phyloP scores from a whole-genome alignment of 2,329 filamentous ascomycete genomes.

The Exutisphaerella laricina region DNA sequence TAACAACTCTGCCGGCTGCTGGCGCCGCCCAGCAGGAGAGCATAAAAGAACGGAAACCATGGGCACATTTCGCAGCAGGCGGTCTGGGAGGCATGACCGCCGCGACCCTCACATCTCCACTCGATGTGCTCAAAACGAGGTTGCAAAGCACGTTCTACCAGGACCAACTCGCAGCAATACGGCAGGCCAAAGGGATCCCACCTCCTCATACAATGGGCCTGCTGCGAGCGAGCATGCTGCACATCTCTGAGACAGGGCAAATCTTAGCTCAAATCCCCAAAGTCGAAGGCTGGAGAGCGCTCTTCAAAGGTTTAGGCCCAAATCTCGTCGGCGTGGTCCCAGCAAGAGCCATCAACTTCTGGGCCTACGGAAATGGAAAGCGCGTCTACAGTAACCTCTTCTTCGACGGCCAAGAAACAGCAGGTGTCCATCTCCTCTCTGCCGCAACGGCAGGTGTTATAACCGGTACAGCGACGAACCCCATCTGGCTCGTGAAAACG shows the following conservation, averaged over 20 bases:
- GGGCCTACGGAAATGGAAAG: constrained; percentile 88
- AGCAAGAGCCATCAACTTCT: constrained; percentile 88
- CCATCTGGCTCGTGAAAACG: constrained; percentile 96
- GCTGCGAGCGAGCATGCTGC: constrained; percentile 60
- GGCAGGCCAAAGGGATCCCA: constrained; percentile 53
- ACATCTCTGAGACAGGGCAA: constrained; percentile 79
- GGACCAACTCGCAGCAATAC: constrained; percentile 64
- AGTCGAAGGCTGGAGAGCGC: constrained; percentile 73
- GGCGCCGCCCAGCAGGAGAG: too few species aligned
- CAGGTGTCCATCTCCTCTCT: constrained; percentile 71
- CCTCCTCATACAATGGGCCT: constrained; percentile 57
- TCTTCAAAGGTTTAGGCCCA: constrained; percentile 90
- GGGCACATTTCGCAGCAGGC: constrained; percentile 88
- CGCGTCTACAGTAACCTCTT: constrained; percentile 68
- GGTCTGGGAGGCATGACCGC: constrained; percentile 87
- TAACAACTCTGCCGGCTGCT: constrained; percentile 11
- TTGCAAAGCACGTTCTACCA: constrained; percentile 95
- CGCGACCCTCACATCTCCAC: constrained; percentile 84
- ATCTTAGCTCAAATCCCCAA: constrained; percentile 77
- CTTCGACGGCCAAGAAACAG: constrained; percentile 63
- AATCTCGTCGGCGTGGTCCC: constrained; percentile 87
- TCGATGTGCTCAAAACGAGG: constrained; percentile 89
- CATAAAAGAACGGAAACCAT: constrained; percentile 58
- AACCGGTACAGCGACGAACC: constrained; percentile 88
- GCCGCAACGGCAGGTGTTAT: constrained; percentile 74